phyloP scores from a whole-genome alignment of 805 yeast genomes.

The Metschnikowia lochheadii region DNA sequence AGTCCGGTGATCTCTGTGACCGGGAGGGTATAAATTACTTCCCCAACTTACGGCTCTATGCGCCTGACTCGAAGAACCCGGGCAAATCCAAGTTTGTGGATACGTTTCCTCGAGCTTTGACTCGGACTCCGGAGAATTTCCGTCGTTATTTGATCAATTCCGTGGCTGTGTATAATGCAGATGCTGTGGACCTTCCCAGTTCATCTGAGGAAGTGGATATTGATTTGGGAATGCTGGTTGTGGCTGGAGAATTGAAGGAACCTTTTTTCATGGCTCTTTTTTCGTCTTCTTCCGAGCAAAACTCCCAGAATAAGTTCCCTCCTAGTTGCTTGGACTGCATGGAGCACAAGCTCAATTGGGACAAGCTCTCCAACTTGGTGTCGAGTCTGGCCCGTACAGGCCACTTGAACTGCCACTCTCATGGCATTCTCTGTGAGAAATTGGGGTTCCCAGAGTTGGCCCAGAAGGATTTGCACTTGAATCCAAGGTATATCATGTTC shows the following conservation, averaged over 20 bases:
- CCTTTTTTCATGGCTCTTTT: conserved; percentile 64
- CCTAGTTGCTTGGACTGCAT: conserved; percentile 45
- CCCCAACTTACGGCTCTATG: conserved; percentile 71
- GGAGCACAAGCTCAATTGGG: conserved; percentile 56
- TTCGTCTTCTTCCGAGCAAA: conserved; percentile 50
- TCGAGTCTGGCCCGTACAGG: conserved; percentile 38
- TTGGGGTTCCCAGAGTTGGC: conserved; percentile 42
- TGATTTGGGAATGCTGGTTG: conserved; percentile 41
- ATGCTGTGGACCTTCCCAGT: conserved; percentile 37
- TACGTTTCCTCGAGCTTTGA: conserved; percentile 44
- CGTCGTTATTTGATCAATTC: conserved; percentile 52
- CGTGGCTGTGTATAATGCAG: conserved; percentile 42
- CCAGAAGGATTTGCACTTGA: conserved; percentile 5
- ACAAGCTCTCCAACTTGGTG: conserved; percentile 48
- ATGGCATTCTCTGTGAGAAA: conserved; percentile 47
- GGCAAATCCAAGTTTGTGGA: conserved; percentile 30
- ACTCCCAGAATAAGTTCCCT: conserved; percentile 35
- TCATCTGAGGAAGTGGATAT: conserved; percentile 38
- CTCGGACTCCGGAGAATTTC: conserved; percentile 47
- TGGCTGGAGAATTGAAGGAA: conserved; percentile 45
- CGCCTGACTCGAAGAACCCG: conserved; percentile 39
- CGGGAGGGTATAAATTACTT: conserved; percentile 59
- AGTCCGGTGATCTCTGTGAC: conserved; percentile 79
- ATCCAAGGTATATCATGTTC: conserved; percentile 47
- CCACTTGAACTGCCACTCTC: conserved; percentile 57